Evolutionary conservation across 176 grass and related monocot genomes (phyloP), one percentile per base, ranked within the genome.

Genomic region (Zoysia pacifica): DNA sequence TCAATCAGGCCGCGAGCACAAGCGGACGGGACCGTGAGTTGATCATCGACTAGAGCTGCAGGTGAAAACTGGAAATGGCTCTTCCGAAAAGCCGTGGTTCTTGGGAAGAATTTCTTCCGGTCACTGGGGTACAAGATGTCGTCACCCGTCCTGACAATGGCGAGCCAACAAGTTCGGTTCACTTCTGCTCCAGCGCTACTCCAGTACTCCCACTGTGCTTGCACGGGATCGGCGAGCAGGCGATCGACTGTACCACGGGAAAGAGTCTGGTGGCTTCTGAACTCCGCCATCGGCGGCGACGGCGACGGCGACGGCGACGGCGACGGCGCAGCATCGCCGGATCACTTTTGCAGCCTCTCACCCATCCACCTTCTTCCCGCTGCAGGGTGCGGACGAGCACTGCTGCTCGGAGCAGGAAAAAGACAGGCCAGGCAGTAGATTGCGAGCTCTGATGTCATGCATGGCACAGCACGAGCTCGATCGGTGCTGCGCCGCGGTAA

Each of bases 361-460:
- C 28, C 28, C 28, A 9, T 48, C 11, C 61, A 39, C 15, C 37
- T 39, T 65, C 62, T 40, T 65, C 62, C 4, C 61, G 55, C 55
- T 19, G 18, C 55, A 19, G 9, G 14, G 0, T 13, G 51, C 51
- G 11, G 18, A 9, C 20, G 62, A 28, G 3, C 20, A 71, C 47
- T 14, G 69, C 44, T 71, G 36, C 69, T 71, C 2, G 5, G 28
- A 28, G 28, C 15, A 15, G 47, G 11, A 51, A 72, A 38, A 52
- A 8, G 69, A 20, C 68, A 49, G 2, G 44, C 45, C 68, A 49
- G 2, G 44, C 45, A 8, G 48, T 48, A 19, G 37, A 73, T 73
- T 73, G 50, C 50, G 36, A 18, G 18, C 40, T 41, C 71, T 56
- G 71, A 73, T 73, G 70, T 73, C 70, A 72, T 15, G 36, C 48